Conservation (phyloP, 176 grass and related monocot genomes). For the Oryza nivara region DNA sequence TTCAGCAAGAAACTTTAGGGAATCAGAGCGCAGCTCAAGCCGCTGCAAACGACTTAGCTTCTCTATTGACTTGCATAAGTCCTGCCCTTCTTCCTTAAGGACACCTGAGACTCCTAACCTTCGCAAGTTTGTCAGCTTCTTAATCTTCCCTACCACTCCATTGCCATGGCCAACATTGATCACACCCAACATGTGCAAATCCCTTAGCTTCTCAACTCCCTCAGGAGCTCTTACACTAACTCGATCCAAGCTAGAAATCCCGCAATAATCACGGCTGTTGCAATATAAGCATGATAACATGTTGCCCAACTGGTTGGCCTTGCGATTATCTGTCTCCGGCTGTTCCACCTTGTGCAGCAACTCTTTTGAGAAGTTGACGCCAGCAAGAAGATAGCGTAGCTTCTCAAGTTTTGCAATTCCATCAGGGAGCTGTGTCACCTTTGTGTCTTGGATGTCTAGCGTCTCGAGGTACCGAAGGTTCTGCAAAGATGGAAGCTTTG, state of each 20-base stretch:
- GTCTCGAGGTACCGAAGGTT: constrained; percentile 41
- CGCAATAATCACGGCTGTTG: background rate
- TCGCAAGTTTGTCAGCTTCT: constrained; percentile 31
- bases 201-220: constrained; percentile 30
- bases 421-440: background rate
- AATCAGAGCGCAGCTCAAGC: constrained; percentile 43
- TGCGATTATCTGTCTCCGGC: no score
- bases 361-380: background rate
- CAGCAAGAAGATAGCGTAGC: constrained; percentile 30
- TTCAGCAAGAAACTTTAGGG: constrained; percentile 28
- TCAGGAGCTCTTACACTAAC: constrained; percentile 14
- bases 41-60: constrained; percentile 38
- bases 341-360: background rate
- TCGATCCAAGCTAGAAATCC: background rate
- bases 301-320: background rate
- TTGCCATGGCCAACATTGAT: constrained; percentile 13
- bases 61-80: constrained; percentile 33
- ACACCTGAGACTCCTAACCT: constrained; percentile 24
- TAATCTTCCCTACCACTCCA: constrained; percentile 25
- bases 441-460: constrained; percentile 32
- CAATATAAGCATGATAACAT: background rate
- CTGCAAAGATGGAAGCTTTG: constrained; percentile 21
- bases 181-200: constrained; percentile 39
- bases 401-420: constrained; percentile 40
- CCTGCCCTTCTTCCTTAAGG: constrained; percentile 11